Conservation (phyloP, 2,329 filamentous ascomycete species). For the Colletotrichum tropicale region DNA sequence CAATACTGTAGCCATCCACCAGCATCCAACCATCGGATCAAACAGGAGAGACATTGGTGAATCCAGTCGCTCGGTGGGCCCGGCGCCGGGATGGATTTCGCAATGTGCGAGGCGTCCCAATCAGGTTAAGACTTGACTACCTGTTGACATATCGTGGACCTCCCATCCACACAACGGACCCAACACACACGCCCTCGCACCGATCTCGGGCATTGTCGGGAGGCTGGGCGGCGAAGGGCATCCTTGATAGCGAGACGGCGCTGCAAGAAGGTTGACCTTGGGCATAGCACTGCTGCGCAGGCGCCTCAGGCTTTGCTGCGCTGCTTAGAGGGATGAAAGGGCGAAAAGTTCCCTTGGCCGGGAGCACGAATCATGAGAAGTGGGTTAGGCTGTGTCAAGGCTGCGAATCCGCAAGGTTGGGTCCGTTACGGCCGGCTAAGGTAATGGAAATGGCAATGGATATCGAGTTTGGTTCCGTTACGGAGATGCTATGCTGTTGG, state of each 20-base stretch:
- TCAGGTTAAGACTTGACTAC: conserved; percentile 15
- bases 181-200: conserved; percentile 14
- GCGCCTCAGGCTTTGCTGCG: neutral
- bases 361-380: conserved; percentile 21
- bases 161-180: neutral
- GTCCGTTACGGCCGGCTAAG: conserved; percentile 5
- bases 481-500: neutral
- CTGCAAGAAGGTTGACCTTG: neutral
- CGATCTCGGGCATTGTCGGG: conserved; percentile 22
- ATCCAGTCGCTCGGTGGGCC: conserved; percentile 13
- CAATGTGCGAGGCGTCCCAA: conserved; percentile 18
- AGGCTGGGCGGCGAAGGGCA: conserved; percentile 12
- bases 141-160: conserved; percentile 19
- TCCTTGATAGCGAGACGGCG: neutral
- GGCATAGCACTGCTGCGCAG: neutral
- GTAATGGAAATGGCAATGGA: neutral
- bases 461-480: neutral
- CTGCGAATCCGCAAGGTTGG: conserved; percentile 1
- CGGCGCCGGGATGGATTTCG: conserved; percentile 8
- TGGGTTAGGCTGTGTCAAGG: conserved; percentile 15
- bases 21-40: conserved; percentile 9
- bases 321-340: neutral
- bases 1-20: neutral
- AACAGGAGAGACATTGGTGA: conserved; percentile 17
- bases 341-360: neutral